Conservation (phyloP, 2,329 filamentous ascomycete species). For the Neurospora sp. region DNA sequence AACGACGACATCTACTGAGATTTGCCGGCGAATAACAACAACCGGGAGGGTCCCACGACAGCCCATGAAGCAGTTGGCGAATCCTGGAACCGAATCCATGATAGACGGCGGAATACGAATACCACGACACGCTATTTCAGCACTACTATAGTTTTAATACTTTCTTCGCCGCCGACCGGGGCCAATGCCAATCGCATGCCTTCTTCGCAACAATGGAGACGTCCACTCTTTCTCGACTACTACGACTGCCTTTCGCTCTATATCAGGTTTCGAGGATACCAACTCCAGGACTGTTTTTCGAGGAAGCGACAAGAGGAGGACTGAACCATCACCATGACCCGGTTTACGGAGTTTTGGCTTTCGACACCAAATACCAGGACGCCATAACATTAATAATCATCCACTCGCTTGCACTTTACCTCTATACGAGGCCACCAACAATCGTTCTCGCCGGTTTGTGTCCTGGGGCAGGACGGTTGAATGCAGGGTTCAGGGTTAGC, state of each 20-base stretch:
- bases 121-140: neutral
- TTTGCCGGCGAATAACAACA: neutral
- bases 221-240: neutral
- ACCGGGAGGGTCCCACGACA: neutral
- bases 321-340: neutral
- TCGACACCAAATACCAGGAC: neutral
- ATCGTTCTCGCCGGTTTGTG: neutral
- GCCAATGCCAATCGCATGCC: neutral
- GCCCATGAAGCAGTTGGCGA: neutral
- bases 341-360: neutral
- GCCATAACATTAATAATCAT: neutral
- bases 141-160: neutral
- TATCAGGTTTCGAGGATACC: neutral
- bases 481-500: neutral
- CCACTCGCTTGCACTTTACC: neutral
- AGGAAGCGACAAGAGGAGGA: neutral
- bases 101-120: neutral
- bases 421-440: neutral
- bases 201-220: neutral
- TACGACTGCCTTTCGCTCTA: neutral
- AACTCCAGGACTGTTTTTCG: neutral
- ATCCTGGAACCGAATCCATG: neutral
- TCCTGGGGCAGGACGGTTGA: neutral
- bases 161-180: neutral
- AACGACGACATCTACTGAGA: neutral